A percentile compares a stretch with the other conserved stretches of the same genome.
Conservation (phyloP, 2,329 filamentous ascomycete genomes). For the Cercospora sesami region DNA sequence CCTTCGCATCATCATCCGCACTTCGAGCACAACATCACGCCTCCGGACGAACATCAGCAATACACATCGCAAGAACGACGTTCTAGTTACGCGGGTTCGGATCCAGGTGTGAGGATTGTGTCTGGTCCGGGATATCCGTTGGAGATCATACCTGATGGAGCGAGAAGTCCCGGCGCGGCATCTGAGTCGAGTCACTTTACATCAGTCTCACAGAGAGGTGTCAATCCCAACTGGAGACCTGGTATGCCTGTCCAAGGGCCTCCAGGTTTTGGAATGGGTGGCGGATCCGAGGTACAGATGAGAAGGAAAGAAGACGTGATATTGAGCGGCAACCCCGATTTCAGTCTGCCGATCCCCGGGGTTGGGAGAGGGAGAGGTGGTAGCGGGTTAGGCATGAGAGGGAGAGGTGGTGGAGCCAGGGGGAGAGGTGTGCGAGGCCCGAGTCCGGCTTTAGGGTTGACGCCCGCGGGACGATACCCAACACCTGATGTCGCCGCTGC, state of each 20-base stretch:
- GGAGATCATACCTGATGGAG: constrained; percentile 64
- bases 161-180: constrained; percentile 61
- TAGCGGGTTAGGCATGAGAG: constrained; percentile 37
- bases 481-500: constrained; percentile 22
- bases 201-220: constrained; percentile 79
- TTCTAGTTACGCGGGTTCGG: constrained; percentile 48
- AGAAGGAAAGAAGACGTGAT: constrained; percentile 66
- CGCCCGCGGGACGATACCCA: constrained; percentile 38
- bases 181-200: constrained; percentile 86
- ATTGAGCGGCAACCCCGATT: constrained; percentile 80
- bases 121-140: constrained; percentile 38
- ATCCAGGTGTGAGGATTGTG: not conserved
- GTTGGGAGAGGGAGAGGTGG: constrained; percentile 24
- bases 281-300: constrained; percentile 23
- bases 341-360: constrained; percentile 63
- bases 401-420: constrained; percentile 29
- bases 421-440: constrained; percentile 1
- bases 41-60: constrained; percentile 37
- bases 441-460: constrained; percentile 29
- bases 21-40: constrained; percentile 14
- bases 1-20: constrained; percentile 11
- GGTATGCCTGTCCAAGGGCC: constrained; percentile 47
- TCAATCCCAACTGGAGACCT: constrained; percentile 85
- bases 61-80: constrained; percentile 60
- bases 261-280: constrained; percentile 18